Base-by-base conservation (phyloP, 441 rosid genomes). In the Corymbia citriodora region DNA sequence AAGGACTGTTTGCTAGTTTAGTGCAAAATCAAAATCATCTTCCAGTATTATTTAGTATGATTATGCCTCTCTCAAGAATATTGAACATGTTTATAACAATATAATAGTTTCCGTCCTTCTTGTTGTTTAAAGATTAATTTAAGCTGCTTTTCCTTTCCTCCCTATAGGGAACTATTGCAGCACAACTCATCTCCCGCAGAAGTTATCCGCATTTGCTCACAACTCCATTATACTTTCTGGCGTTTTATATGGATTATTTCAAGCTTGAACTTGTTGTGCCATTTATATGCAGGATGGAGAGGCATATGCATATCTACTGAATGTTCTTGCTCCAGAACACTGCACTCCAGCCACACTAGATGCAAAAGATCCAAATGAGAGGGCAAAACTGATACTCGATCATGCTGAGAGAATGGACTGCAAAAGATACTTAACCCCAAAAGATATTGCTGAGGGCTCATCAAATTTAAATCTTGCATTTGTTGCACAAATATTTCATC, bases 401-500 rank as follows among this genome's bases (percentile, higher is more conserved):
- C 98, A 96, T 54, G 98, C 98, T 63, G 96, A 96, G 91, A 94
- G 89, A 93, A 95, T 96, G 95, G 95, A 94, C 88, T 96, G 98
- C 94, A 95, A 95, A 91, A 92, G 96, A 85, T 95, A 95, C 93
- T 94, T 95, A 93, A 94, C 93, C 87, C 96, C 98, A 13, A 95
- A 92, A 88, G 98, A 96, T 89, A 95, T 96, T 90, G 96, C 94
- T 55, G 98, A 95, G 88, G 98, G 98, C 89, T 95, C 95, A 65
- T 53, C 97, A 50, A 95, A 96, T 92, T 91, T 96, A 90, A 95
- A 96, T 93, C 96, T 96, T 25, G 98, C 96, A 8, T 95, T 96
- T 55, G 95, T 94, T 90, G 98, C 98, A 49, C 98, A 96, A 87
- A 95, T 96, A 85, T 96, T 95, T 92, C 98, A 96, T 88, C 93